phyloP scores from a whole-genome alignment of 257 asterid genomes.

The Capsicum pubescens region DNA sequence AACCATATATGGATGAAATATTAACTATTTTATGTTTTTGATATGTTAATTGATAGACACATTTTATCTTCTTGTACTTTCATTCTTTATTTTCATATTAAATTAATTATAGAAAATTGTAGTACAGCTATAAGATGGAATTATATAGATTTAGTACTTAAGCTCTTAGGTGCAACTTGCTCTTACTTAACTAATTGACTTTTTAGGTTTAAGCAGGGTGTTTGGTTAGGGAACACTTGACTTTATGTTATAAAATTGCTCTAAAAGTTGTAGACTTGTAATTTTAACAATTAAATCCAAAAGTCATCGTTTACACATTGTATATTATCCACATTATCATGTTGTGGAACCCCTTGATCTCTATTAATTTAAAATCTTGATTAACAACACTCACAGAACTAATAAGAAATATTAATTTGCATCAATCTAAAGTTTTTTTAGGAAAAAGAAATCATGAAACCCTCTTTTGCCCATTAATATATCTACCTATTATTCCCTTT shows the following conservation, averaged over 20 bases:
- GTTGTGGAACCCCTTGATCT: conserved; percentile 23
- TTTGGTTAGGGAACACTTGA: neutral
- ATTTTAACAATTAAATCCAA: neutral
- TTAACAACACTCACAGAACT: neutral
- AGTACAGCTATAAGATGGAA: neutral
- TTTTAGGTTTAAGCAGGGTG: neutral
- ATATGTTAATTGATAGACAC: too few species aligned
- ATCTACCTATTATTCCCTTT: neutral
- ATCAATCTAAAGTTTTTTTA: neutral
- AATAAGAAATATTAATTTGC: neutral
- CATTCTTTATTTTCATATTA: neutral
- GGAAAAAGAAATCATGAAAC: conserved; percentile 4
- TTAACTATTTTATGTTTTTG: too few species aligned
- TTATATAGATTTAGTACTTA: neutral
- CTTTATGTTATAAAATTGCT: conserved; percentile 16
- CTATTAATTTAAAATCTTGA: conserved; percentile 15
- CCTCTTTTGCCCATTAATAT: neutral
- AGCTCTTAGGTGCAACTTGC: neutral
- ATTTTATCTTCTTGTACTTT: neutral
- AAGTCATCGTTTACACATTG: conserved; percentile 19
- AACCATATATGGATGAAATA: too few species aligned
- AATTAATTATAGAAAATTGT: neutral
- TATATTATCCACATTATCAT: neutral
- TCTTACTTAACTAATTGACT: conserved; percentile 5
- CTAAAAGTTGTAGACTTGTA: neutral